phyloP scores from a whole-genome alignment of 176 grass and related monocot species.

The Poa pratensis region DNA sequence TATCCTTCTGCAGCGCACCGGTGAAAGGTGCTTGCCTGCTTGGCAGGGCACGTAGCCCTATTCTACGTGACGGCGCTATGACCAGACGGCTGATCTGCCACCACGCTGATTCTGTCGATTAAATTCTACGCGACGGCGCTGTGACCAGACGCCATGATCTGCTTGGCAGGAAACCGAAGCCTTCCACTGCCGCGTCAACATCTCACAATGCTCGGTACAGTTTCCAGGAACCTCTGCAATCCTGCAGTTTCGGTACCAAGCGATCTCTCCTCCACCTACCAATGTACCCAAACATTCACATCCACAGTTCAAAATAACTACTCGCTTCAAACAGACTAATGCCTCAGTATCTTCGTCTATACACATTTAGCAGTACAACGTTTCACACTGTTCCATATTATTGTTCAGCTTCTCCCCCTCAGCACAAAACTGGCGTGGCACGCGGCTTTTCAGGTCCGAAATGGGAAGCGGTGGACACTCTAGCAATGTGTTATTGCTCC shows the following conservation, averaged over 20 bases:
- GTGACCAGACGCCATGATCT: too few species aligned
- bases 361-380: background rate
- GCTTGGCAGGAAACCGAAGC: background rate
- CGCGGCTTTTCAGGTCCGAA: background rate
- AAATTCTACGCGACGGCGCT: too few species aligned
- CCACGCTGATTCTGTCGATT: background rate
- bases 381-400: background rate
- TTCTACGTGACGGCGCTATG: background rate
- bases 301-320: background rate
- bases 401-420: conserved; percentile 15
- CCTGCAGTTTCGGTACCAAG: background rate
- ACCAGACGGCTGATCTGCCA: background rate
- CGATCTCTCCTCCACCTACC: background rate
- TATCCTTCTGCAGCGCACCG: too few species aligned
- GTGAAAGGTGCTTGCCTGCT: background rate
- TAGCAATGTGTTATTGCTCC: conserved; percentile 49
- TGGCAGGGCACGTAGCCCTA: too few species aligned
- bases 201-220: background rate
- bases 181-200: background rate
- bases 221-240: background rate
- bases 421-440: background rate
- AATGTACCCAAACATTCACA: background rate
- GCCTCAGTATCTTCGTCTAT: background rate
- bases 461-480: background rate
- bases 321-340: background rate